Base-by-base conservation (phyloP, 805 yeast genomes). In the Saturnispora sekii region DNA sequence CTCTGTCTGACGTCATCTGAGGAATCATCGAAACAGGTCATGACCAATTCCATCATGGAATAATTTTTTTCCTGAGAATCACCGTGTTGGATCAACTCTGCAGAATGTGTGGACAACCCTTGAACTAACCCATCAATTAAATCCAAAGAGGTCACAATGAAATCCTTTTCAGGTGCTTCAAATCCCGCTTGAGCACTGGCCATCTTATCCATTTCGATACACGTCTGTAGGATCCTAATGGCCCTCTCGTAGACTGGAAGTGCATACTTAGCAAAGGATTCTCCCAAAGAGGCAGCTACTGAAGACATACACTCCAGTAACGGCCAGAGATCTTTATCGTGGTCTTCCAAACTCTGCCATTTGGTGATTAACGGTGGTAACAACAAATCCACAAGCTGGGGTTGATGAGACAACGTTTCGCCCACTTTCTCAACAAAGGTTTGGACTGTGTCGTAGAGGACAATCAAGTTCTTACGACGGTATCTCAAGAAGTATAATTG, bases 111-210 rank as follows among this genome's bases (percentile, higher is more conserved):
- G 11, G 84, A 84, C 46, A 93, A 70, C 1, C 97, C 97, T 65
- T 90, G 97, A 17, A 88, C 81, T 45, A 93, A 66, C 3, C 98
- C 98, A 62, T 90, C 97, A 29, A 93, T 73, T 54, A 93, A 70
- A 59, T 93, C 98, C 34, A 93, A 61, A 1, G 96, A 77, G 1
- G 97, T 86, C 31, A 90, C 87, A 48, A 86, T 73, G 55, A 89
- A 88, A 61, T 89, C 97, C 57, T 82, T 84, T 57, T 93, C 97
- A 0, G 96, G 95, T 1, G 84, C 77, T 26, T 76, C 79, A 40
- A 79, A 69, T 10, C 69, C 67, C 8, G 93, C 88, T 57, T 87
- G 81, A 17, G 73, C 69, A 30, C 74, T 74, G 32, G 81, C 74
- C 50, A 77, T 69, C 52, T 73, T 77, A 48, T 81, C 87, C 51